Evolutionary conservation across 345 rosid species (phyloP).

Genomic region (Eucalyptus brandiana): DNA sequence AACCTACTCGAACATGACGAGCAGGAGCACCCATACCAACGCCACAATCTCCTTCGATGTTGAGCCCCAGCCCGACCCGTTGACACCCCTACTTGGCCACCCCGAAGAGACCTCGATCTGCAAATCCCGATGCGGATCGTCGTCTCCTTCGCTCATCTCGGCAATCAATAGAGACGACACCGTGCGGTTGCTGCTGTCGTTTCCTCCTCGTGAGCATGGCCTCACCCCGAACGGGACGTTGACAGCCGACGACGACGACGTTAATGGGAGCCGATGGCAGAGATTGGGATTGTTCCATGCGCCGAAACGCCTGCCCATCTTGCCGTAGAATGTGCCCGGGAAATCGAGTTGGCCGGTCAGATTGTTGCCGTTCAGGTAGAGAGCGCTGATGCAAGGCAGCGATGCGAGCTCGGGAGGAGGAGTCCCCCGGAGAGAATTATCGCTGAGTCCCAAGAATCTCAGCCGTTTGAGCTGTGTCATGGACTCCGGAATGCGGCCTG

Average conservation of each 20-base stretch:
- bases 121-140: background rate
- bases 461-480: constrained; percentile 2
- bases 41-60: background rate
- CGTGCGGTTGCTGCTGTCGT: background rate
- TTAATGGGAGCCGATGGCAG: background rate
- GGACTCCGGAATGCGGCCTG: constrained; percentile 11
- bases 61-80: background rate
- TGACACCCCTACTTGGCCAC: background rate
- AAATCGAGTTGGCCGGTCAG: constrained; percentile 15
- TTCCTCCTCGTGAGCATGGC: background rate
- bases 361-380: constrained; percentile 17
- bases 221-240: constrained; percentile 2
- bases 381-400: constrained; percentile 2
- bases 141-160: background rate
- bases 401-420: background rate
- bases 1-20: background rate
- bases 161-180: background rate
- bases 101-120: background rate
- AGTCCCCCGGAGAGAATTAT: constrained; percentile 12
- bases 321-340: constrained; percentile 4
- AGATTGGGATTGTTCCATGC: constrained; percentile 23
- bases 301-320: constrained; percentile 22
- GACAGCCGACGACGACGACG: background rate
- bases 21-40: background rate
- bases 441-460: constrained; percentile 15